Evolutionary conservation across 768 basidiomycete species (phyloP).

Genomic region (Candolleomyces eurysporus): DNA sequence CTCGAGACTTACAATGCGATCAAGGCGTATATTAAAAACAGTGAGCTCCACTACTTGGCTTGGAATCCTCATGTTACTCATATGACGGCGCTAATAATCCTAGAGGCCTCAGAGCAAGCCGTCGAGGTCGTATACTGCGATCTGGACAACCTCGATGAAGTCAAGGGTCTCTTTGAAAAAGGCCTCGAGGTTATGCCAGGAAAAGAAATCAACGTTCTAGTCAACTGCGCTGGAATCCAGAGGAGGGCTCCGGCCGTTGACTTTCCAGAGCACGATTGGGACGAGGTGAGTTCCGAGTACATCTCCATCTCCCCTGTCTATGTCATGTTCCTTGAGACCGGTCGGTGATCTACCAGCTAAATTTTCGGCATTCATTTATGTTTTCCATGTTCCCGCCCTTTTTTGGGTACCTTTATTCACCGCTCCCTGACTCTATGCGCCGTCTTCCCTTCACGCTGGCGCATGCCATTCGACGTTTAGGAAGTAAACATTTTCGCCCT

Average conservation of each 20-base stretch:
- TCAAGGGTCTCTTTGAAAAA: constrained; percentile 39
- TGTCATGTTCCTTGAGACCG: no score
- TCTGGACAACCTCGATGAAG: constrained; percentile 37
- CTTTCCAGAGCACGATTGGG: constrained; percentile 68
- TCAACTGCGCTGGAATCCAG: constrained; percentile 72
- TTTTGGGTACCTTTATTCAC: constrained; percentile 2
- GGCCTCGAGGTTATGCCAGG: constrained; percentile 39
- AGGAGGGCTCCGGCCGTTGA: constrained; percentile 55
- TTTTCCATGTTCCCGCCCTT: background rate
- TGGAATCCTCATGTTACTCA: background rate
- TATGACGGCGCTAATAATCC: background rate
- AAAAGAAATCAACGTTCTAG: constrained; percentile 52
- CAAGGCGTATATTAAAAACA: constrained; percentile 30
- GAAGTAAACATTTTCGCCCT: background rate
- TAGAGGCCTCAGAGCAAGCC: constrained; percentile 1
- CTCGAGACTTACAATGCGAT: constrained; percentile 29
- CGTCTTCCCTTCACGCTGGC: constrained; percentile 1
- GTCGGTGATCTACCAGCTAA: no score
- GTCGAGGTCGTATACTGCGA: constrained; percentile 39
- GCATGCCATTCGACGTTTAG: constrained; percentile 5
- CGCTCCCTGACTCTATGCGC: background rate
- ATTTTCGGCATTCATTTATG: constrained; percentile 2
- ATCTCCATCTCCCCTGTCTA: background rate
- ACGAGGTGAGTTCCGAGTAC: constrained; percentile 42
- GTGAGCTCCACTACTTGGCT: constrained; percentile 7